Evolutionary conservation across 1,139 yeast species (phyloP).

Genomic region (Scheffersomyces illinoinensis): DNA sequence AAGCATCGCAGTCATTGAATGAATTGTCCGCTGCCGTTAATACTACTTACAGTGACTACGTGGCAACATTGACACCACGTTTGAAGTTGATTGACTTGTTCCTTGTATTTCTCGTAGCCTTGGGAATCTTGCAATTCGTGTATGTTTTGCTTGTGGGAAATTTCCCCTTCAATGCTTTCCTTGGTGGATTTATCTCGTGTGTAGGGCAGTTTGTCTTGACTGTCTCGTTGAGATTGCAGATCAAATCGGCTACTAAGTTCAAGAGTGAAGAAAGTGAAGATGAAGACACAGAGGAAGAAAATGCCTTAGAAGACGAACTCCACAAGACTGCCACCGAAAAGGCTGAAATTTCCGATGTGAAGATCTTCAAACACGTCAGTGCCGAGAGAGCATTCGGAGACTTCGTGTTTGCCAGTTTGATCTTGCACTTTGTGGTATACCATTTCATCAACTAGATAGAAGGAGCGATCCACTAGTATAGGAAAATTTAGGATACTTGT

Average conservation of each 20-base stretch:
- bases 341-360: constrained; percentile 12
- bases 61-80: constrained; percentile 42
- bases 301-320: constrained; percentile 1
- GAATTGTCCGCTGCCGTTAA: constrained; percentile 52
- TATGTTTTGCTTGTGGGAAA: constrained; percentile 80
- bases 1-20: constrained; percentile 17
- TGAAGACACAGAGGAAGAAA: constrained; percentile 7
- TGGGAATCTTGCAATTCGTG: constrained; percentile 77
- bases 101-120: constrained; percentile 66
- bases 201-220: constrained; percentile 95
- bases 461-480: neutral
- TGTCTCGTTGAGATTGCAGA: constrained; percentile 75
- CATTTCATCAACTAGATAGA: constrained; percentile 77
- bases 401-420: constrained; percentile 80
- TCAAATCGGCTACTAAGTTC: constrained; percentile 12
- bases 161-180: constrained; percentile 95
- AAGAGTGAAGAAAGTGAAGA: constrained; percentile 4
- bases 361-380: constrained; percentile 50
- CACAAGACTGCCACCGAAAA: neutral
- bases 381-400: constrained; percentile 90
- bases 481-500: neutral
- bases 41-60: constrained; percentile 51
- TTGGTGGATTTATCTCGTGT: constrained; percentile 89
- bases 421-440: constrained; percentile 83
- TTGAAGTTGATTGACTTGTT: constrained; percentile 75